Base-by-base conservation (phyloP, 2,329 filamentous ascomycete species). In the Sporothrix schenckii region DNA sequence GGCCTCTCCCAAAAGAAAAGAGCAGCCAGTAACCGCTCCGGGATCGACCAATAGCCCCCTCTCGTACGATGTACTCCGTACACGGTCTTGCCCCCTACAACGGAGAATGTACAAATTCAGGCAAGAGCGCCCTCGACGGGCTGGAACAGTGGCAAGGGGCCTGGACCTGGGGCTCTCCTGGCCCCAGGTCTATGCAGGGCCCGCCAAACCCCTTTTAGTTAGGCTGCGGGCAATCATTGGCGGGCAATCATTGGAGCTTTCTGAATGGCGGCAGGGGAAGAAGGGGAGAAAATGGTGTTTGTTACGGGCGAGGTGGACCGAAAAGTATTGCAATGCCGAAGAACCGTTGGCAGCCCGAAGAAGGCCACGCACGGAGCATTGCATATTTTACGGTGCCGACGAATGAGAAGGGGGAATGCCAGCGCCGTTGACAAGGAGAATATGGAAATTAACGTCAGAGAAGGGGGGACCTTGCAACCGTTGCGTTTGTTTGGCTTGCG, bases 61-160 rank as follows among this genome's bases (percentile, higher is more conserved):
- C 41, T 34, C 27, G n/a, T 24, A n/a, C n/a, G n/a, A n/a, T n/a
- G n/a, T n/a, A n/a, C n/a, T n/a, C n/a, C n/a, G n/a, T n/a, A n/a
- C n/a, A n/a, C n/a, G n/a, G n/a, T n/a, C n/a, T n/a, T n/a, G n/a
- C n/a, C n/a, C n/a, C 52, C 21, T 53, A 14, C 66, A 56, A 39
- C 66, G 66, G 66, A 68, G 66, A 21, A 68, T 60, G 41, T 24
- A 39, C 66, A 68, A 60, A 68, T 58, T 19, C 47, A 50, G 66
- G 47, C 44, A 68, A 60, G 66, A 49, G 39, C 41, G 56, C 14
- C 52, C 52, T 54, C 21, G 14, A 30, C 10, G 2, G 52, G 30
- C 24, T 49, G 66, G 56, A 10, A 44, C 56, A 60, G 56, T 44
- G n/a, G 16, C 56, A 60, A 21, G 56, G 56, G 56, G 9, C n/a